Base-by-base conservation (phyloP, 805 yeast genomes). In the Yarrowia deformans region DNA sequence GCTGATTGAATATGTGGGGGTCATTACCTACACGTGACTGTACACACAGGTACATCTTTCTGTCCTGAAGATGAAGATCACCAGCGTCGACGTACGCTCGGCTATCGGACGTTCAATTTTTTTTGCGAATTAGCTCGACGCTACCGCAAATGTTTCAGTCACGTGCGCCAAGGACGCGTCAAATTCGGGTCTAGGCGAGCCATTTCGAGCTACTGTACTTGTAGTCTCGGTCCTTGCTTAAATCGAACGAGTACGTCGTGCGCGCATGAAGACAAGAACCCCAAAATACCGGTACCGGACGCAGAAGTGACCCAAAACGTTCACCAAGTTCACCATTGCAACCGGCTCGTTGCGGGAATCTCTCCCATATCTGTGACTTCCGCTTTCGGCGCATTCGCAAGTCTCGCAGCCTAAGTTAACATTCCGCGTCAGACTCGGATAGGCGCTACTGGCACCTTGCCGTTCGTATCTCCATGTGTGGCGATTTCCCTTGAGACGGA, bases 391-490 rank as follows among this genome's bases (percentile, higher is more conserved):
- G 29, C 46, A n/a, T 42, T 9, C 46, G n/a, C 46, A 14, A 45
- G 29, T 4, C 48, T 18, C 50, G 1, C 4, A 8, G 4, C 5
- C 35, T n/a, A 50, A 34, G 55, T 50, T 50, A 50, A n/a, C 55
- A 10, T 50, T 50, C 37, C 37, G 19, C 54, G 16, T 49, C 37
- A 16, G 18, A 8, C 14, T 9, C 23, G 37, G 39, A 32, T 50
- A 50, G 35, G 52, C 40, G 19, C 23, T 16, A 14, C n/a, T n/a
- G 55, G 14, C 55, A 34, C 55, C 12, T 50, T 32, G 52, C 52
- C 52, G 52, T 48, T 50, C 55, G 55, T 32, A 50, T 50, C 55
- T 50, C 39, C 39, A 49, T 49, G 54, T 16, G 54, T 49, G 34
- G 34, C 50, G 23, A 46, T 46, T 46, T 46, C 50, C 50, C 50